phyloP scores from a whole-genome alignment of 768 basidiomycete genomes.

The Collybia sordida region DNA sequence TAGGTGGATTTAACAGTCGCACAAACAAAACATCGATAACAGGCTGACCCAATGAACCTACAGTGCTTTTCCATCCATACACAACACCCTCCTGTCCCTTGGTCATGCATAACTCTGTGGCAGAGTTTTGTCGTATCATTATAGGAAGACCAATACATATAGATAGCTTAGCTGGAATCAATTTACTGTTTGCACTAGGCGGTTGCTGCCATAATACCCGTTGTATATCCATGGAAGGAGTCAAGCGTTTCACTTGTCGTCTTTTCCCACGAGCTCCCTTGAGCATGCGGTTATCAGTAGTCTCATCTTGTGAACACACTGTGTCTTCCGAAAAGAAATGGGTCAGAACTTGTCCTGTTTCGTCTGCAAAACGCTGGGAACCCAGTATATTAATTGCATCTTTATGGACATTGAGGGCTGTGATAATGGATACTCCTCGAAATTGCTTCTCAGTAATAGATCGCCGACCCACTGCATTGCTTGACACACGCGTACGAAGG shows the following conservation, averaged over 20 bases:
- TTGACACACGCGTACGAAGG: slow-evolving; percentile 18
- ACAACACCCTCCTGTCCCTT: slow-evolving; percentile 33
- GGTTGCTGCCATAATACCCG: background rate
- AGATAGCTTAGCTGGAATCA: too few relatives aligned
- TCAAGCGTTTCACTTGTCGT: background rate
- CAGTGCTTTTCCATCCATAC: slow-evolving; percentile 23
- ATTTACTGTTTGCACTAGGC: background rate
- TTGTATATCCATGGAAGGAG: background rate
- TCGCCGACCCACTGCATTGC: slow-evolving; percentile 1
- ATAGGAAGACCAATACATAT: too few relatives aligned
- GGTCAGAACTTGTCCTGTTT: slow-evolving; percentile 18
- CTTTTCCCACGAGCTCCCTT: background rate
- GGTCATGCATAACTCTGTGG: too few relatives aligned
- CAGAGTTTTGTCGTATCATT: too few relatives aligned
- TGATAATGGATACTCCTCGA: slow-evolving; percentile 32
- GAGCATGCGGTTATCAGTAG: background rate
- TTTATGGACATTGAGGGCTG: too few relatives aligned
- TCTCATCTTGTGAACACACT: background rate
- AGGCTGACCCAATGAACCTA: slow-evolving; percentile 14
- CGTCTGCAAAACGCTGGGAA: slow-evolving; percentile 31
- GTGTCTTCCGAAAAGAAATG: slow-evolving; percentile 24
- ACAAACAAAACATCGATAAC: slow-evolving; percentile 28
- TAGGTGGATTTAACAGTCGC: slow-evolving; percentile 19
- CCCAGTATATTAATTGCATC: slow-evolving; percentile 28
- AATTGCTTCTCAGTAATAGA: slow-evolving; percentile 17